phyloP scores from a whole-genome alignment of 179 eudicot species.

The Amaranthus tricolor region DNA sequence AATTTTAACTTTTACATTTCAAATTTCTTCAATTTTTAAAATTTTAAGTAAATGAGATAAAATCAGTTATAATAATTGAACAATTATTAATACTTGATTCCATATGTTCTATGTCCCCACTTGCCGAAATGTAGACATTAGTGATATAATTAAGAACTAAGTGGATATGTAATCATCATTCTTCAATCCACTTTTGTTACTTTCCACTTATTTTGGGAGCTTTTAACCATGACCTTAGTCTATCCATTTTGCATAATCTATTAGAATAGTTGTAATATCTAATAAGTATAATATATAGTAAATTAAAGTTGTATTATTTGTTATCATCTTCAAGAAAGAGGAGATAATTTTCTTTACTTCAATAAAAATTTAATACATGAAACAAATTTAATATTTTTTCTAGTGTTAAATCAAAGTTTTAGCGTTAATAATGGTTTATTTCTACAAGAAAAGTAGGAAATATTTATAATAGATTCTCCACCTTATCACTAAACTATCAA shows the following conservation, averaged over 20 bases:
- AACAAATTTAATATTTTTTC: too few relatives aligned
- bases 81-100: neutral
- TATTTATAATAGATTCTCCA: neutral
- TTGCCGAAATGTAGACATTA: slow-evolving; percentile 15
- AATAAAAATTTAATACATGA: too few relatives aligned
- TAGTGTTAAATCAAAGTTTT: too few relatives aligned
- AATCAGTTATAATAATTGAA: too few relatives aligned
- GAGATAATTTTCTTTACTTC: neutral
- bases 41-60: too few relatives aligned
- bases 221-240: slow-evolving; percentile 7
- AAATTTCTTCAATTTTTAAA: too few relatives aligned
- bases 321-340: neutral
- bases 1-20: too few relatives aligned
- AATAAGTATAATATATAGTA: neutral
- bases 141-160: neutral
- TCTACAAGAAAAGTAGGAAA: neutral
- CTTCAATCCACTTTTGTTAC: slow-evolving; percentile 14
- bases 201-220: slow-evolving; percentile 8
- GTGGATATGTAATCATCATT: slow-evolving; percentile 14
- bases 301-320: neutral
- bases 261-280: neutral
- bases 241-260: neutral
- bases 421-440: too few relatives aligned
- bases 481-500: neutral
- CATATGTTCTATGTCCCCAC: neutral